A percentile compares a stretch with the other conserved stretches of the same genome.
phyloP scores from a whole-genome alignment of 2,329 filamentous ascomycete genomes.

The Juglanconis sp. region DNA sequence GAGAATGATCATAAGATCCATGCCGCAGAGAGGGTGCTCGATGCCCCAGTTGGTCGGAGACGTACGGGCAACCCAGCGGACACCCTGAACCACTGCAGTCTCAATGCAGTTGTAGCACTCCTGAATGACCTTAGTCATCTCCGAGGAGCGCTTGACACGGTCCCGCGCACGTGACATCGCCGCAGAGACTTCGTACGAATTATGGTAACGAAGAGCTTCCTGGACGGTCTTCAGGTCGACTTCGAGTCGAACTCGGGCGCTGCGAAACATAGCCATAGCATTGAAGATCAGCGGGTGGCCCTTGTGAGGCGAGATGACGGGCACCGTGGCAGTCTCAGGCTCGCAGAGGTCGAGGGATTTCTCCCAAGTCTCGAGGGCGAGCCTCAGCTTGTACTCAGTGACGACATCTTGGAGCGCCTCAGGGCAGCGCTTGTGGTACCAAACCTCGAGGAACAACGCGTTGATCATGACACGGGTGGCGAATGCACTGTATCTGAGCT shows the following conservation, averaged over 20 bases:
- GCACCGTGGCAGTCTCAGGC: slow-evolving; percentile 82
- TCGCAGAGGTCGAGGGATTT: slow-evolving; percentile 92
- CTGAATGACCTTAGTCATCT: slow-evolving; percentile 98
- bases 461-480: slow-evolving; percentile 99
- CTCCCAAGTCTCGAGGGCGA: slow-evolving; percentile 98
- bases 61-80: slow-evolving; percentile 96
- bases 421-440: slow-evolving; percentile 98
- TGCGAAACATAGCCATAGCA: slow-evolving; percentile 93
- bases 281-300: slow-evolving; percentile 97
- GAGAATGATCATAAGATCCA: slow-evolving; percentile 97
- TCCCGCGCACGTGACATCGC: slow-evolving; percentile 94
- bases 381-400: slow-evolving; percentile 93
- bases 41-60: slow-evolving; percentile 99
- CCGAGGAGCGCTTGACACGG: slow-evolving; percentile 88
- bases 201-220: slow-evolving; percentile 94
- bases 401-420: slow-evolving; percentile 96
- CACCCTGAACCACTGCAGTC: slow-evolving; percentile 88
- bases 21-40: slow-evolving; percentile 91
- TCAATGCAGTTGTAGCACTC: slow-evolving; percentile 98
- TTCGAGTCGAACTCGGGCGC: slow-evolving; percentile 85
- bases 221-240: slow-evolving; percentile 95
- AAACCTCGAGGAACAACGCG: slow-evolving; percentile 94
- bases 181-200: slow-evolving; percentile 92
- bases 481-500: slow-evolving; percentile 89
- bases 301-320: slow-evolving; percentile 90